Evolutionary conservation across 768 basidiomycete genomes (phyloP), one percentile per base, ranked within the genome.

Genomic region (Fomitopsis pulvina): DNA sequence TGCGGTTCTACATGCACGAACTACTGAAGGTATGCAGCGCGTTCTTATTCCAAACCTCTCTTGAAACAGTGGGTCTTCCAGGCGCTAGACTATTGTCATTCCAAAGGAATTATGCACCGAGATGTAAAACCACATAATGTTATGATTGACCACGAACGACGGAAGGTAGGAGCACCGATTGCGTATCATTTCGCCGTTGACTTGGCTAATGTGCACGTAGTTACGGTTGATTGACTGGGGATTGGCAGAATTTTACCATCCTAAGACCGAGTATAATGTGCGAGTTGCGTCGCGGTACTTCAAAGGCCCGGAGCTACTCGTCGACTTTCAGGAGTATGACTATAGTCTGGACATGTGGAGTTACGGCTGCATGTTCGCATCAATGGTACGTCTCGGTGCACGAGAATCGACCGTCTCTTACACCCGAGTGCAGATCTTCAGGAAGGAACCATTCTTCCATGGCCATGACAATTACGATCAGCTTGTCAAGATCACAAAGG

Each of bases 121-220:
- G 95, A 97, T 65, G 95, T 98, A 51, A 98, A 98, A 65, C 95
- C 95, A 11, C 93, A 96, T 70, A 98, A 98, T 68, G 92, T 98
- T 48, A 97, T 98, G 93, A 97, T 97, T 68, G 95, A 98, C 68
- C 94, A 97, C 65, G 92, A 97, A 60, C 88, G 88, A 67, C 84
- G 91, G 65, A 91, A 94, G 75, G 93, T 91, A 61, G 22, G 43
- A 39, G 18, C 20, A 34, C 45, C 28, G 28, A 16, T 14, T 5
- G 4, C 6, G 12, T 48, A n/a, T 26, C 20, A 6, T 48, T 34
- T 16, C 34, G 14, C 18, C 5, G 14, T 16, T 18, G 14, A 37
- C 47, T 40, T 47, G 27, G 25, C 52, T 49, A 12, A 48, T 22
- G n/a, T 26, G 16, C 21, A 24, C 16, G 3, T 66, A 96, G 92